Base-by-base conservation (phyloP, 179 eudicot species). In the Vitellaria paradoxa region DNA sequence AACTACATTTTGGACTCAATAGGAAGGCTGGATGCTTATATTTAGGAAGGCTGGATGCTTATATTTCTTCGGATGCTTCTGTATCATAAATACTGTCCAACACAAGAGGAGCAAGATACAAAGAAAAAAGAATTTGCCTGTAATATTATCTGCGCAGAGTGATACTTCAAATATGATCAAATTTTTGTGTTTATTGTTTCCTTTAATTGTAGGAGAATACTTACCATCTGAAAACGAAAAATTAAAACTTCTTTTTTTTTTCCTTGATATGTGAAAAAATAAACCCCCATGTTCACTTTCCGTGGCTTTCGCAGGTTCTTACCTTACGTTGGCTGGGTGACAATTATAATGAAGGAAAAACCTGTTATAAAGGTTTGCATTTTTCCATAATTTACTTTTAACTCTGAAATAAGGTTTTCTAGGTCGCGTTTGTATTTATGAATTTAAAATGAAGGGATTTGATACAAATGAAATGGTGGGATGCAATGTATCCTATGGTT, bases 291-390 rank as follows among this genome's bases (percentile, higher is more conserved):
- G 6, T 30, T 30, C 37, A 15, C 74, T 53, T 26, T 53, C 4
- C 4, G 3, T 70, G n/a, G n/a, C 50, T 76, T 70, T 60, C 73
- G 82, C 91, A 93, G 98, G 77, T 91, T 88, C 85, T 82, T 93
- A 65, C 98, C 98, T 45, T 89, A 91, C 64, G 86, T 86, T 65
- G 98, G 98, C 52, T 93, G 89, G 88, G 91, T 87, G 62, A 91
- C 98, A 17, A 91, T 93, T 71, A 88, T 93, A 67, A 90, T 93
- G 93, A 89, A 89, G 8, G 98, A 93, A 61, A 84, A 90, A 74
- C 97, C 98, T 63, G 45, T 89, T n/a, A 81, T 91, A 42, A 93
- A 90, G 98, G 98, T 93, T 42, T 1, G 79, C 17, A 30, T 40
- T 78, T 67, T 59, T 55, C 17, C 74, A 52, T 14, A 7, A 13